phyloP scores from a whole-genome alignment of 768 basidiomycete genomes.

The Termitomyces bulborhizus region DNA sequence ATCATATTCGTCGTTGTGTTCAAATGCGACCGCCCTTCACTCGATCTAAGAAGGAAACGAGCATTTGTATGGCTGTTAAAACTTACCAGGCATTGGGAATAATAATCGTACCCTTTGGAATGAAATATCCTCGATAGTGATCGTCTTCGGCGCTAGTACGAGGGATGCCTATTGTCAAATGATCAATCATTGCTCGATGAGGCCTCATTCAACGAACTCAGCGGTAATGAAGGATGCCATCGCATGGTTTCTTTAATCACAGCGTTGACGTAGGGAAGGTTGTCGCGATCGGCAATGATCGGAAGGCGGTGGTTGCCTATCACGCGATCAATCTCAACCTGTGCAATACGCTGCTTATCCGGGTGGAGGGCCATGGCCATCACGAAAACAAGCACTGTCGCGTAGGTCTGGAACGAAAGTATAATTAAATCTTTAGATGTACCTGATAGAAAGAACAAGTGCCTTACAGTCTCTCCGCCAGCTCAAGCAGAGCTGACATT shows the following conservation, averaged over 20 bases:
- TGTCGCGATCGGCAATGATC: not conserved
- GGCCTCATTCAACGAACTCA: not conserved
- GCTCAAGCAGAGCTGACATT: not conserved
- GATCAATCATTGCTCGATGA: not conserved
- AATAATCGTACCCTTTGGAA: not conserved
- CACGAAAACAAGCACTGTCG: not conserved
- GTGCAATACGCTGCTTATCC: not conserved
- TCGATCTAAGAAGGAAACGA: not conserved
- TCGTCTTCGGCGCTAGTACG: not conserved
- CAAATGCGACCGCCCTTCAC: not conserved
- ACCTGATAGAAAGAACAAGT: not conserved
- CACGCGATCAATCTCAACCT: not conserved
- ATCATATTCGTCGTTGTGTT: not conserved
- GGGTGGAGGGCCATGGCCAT: not conserved
- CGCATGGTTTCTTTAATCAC: not conserved
- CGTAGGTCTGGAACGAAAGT: not conserved
- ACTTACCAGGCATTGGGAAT: not conserved
- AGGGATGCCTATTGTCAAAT: not conserved
- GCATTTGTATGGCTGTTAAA: not conserved
- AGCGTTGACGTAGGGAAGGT: not conserved
- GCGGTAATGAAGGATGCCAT: not conserved
- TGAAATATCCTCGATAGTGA: not conserved
- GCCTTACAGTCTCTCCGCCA: not conserved
- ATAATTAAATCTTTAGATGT: not conserved
- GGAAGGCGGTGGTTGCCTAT: not conserved